Conservation (phyloP, 352 stramenopile species). For the Phytophthora multivora region DNA sequence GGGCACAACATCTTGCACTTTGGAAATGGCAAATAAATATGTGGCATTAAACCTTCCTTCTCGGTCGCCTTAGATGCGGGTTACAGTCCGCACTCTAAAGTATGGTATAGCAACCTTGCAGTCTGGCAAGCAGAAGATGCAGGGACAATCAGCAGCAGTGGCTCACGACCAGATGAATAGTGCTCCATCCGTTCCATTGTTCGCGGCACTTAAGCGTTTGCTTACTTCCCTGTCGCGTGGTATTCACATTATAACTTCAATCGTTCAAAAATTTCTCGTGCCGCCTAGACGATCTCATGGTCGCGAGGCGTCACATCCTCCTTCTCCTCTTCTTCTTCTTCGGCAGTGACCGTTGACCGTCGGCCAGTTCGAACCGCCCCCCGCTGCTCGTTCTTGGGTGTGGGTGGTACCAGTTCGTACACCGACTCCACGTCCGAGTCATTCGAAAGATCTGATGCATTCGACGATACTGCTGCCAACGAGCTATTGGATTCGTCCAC, state of each 20-base stretch:
- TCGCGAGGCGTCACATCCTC: slow-evolving; percentile 20
- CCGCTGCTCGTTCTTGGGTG: slow-evolving; percentile 25
- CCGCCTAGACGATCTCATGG: slow-evolving; percentile 28
- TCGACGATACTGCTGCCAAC: slow-evolving; percentile 3
- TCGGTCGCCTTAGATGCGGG: slow-evolving; percentile 2
- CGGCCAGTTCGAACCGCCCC: slow-evolving; percentile 1
- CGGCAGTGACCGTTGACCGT: slow-evolving; percentile 25
- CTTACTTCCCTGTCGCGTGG: slow-evolving; percentile 8
- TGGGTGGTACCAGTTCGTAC: slow-evolving; percentile 39
- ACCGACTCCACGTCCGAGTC: slow-evolving; percentile 34
- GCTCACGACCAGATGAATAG: slow-evolving; percentile 27
- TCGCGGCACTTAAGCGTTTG: slow-evolving; percentile 4
- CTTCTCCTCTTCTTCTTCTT: slow-evolving; percentile 49
- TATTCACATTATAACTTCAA: slow-evolving; percentile 25
- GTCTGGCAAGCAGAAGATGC: slow-evolving; percentile 4
- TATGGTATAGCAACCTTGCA: slow-evolving; percentile 19
- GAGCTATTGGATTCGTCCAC: slow-evolving; percentile 32
- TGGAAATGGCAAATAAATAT: slow-evolving; percentile 27
- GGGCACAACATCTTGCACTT: slow-evolving; percentile 24
- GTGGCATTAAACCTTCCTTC: slow-evolving; percentile 11
- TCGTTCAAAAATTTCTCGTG: slow-evolving; percentile 17
- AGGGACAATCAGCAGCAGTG: slow-evolving; percentile 4
- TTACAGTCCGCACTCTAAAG: slow-evolving; percentile 14
- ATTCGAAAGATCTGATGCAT: slow-evolving; percentile 16
- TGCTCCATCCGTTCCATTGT: slow-evolving; percentile 7